A percentile compares a stretch with the other conserved stretches of the same genome.
These are phyloP conservation scores for Trichosporon coremiiforme DNA, from an alignment of 1,284 basidiomycete genomes.

Conservation along the genomic window DNA sequence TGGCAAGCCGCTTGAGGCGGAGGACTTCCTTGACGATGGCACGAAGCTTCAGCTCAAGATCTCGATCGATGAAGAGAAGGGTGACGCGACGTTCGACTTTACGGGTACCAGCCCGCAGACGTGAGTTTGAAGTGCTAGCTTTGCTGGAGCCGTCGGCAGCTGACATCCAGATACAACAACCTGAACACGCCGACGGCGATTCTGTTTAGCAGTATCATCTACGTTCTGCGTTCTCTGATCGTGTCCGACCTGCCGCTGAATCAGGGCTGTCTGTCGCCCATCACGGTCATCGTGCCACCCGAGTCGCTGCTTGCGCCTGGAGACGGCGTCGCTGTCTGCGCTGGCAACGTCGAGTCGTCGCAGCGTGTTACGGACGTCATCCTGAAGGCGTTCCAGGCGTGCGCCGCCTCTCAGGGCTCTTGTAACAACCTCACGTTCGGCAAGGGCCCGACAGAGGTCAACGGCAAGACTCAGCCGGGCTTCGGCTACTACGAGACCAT, in stretches of 20 bases:
- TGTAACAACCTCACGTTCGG: constrained; percentile 73
- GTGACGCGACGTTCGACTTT: constrained; percentile 88
- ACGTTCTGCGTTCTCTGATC: constrained; percentile 89
- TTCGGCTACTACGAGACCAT: constrained; percentile 98
- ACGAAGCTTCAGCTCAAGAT: constrained; percentile 63
- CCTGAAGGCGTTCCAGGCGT: constrained; percentile 87
- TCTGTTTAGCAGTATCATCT: constrained; percentile 89
- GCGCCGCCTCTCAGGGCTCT: constrained; percentile 90
- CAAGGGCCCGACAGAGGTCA: constrained; percentile 67
- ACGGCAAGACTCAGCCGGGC: constrained; percentile 65
- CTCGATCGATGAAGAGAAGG: constrained; percentile 74
- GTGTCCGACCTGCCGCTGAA: constrained; percentile 78
- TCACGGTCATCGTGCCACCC: constrained; percentile 60
- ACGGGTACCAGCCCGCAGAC: constrained; percentile 83
- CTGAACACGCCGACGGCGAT: constrained; percentile 71
- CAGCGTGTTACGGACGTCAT: constrained; percentile 96
- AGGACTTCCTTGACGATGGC: constrained; percentile 50
- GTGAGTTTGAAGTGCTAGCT: background rate
- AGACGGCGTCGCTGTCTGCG: constrained; percentile 84
- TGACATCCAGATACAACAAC: constrained; percentile 31
- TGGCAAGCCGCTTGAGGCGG: constrained; percentile 65
- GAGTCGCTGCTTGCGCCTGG: constrained; percentile 80
- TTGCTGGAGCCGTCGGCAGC: no score
- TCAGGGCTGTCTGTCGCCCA: constrained; percentile 51
- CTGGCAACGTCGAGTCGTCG: constrained; percentile 88